These are phyloP conservation scores for Boletus vinaceobasis DNA, from an alignment of 768 basidiomycete species.

Conservation along the genomic window DNA sequence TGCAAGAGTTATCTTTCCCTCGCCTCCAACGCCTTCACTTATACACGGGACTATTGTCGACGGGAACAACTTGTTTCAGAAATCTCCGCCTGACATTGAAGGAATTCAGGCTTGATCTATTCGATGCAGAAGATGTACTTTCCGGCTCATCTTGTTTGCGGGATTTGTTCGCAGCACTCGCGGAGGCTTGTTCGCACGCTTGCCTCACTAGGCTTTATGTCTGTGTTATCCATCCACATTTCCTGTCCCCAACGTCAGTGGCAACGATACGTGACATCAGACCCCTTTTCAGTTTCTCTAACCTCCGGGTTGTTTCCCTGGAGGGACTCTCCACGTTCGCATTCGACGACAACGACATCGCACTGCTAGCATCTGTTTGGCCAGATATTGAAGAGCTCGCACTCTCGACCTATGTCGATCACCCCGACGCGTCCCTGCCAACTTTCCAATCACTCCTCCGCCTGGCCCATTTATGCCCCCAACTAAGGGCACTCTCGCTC, in stretches of 20 bases:
- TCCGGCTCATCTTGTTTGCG: constrained; percentile 3
- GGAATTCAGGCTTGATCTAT: constrained; percentile 22
- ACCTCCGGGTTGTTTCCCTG: constrained; percentile 13
- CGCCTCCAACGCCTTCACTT: constrained; percentile 18
- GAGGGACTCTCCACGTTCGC: constrained; percentile 15
- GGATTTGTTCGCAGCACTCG: constrained; percentile 11
- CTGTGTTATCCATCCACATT: constrained; percentile 13
- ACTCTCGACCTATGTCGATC: constrained; percentile 16
- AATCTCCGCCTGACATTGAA: constrained; percentile 10
- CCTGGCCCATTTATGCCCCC: constrained; percentile 12
- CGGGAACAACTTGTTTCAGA: constrained; percentile 2
- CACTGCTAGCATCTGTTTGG: constrained; percentile 17
- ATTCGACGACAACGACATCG: constrained; percentile 16
- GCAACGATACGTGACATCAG: constrained; percentile 9
- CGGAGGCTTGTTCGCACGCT: constrained; percentile 9
- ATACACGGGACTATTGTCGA: constrained; percentile 15
- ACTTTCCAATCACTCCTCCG: constrained; percentile 16
- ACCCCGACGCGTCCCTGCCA: constrained; percentile 14
- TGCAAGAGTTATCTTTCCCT: constrained; percentile 1
- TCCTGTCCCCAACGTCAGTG: neutral
- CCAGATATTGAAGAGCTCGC: constrained; percentile 19
- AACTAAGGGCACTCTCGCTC: constrained; percentile 17
- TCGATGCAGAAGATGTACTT: constrained; percentile 15
- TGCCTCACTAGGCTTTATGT: constrained; percentile 12
- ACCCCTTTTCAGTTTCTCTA: constrained; percentile 13